These are phyloP conservation scores for Boletus tylopilopsis DNA, from an alignment of 768 basidiomycete genomes.

Conservation along the genomic window DNA sequence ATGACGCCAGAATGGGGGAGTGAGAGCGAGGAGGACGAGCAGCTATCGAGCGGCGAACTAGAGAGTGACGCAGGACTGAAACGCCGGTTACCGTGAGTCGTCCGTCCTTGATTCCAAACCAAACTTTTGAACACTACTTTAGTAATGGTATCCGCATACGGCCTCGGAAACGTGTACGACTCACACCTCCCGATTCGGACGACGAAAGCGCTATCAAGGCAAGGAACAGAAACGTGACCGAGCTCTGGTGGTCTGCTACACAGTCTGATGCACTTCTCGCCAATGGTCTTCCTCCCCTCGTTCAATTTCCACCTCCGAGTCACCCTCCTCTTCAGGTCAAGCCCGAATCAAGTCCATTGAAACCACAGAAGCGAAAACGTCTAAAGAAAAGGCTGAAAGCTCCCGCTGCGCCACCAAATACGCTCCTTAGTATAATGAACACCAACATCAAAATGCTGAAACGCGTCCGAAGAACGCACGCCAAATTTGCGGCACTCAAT, in stretches of 20 bases:
- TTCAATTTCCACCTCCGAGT: constrained; percentile 23
- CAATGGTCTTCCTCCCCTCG: constrained; percentile 61
- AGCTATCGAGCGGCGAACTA: constrained; percentile 15
- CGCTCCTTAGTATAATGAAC: constrained; percentile 70
- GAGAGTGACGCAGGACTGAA: constrained; percentile 52
- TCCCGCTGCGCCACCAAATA: constrained; percentile 32
- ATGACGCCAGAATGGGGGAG: constrained; percentile 31
- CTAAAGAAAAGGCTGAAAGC: constrained; percentile 18
- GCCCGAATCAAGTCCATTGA: constrained; percentile 7
- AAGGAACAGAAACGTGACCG: constrained; percentile 41
- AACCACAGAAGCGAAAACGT: constrained; percentile 21
- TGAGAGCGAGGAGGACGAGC: constrained; percentile 36
- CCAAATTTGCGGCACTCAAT: constrained; percentile 60
- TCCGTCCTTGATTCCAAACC: not conserved
- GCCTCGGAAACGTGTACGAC: constrained; percentile 61
- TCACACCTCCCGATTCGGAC: constrained; percentile 39
- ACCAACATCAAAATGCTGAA: constrained; percentile 72
- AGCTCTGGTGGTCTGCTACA: constrained; percentile 75
- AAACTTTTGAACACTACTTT: constrained; percentile 1
- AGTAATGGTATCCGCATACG: constrained; percentile 34
- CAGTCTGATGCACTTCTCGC: constrained; percentile 57
- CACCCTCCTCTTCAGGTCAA: constrained; percentile 9
- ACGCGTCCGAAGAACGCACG: constrained; percentile 67
- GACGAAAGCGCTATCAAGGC: constrained; percentile 25
- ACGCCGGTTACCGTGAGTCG: constrained; percentile 44